Conservation (phyloP, 192 early-diverging fungal genomes). For the Phlyctochytrium arcticum region DNA sequence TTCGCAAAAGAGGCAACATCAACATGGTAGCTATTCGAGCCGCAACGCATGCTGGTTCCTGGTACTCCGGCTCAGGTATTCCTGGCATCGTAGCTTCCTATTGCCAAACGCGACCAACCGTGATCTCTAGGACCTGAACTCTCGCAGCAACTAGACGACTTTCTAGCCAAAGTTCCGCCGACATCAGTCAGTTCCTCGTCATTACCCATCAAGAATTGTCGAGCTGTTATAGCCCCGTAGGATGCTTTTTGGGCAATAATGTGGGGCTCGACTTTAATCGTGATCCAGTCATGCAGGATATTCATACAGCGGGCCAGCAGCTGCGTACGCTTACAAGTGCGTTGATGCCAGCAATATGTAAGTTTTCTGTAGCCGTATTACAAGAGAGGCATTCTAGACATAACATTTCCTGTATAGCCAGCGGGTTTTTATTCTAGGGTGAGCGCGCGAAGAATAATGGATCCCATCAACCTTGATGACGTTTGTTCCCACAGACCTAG, state of each 20-base stretch:
- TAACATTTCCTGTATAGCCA: conserved; percentile 22
- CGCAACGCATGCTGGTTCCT: conserved; percentile 48
- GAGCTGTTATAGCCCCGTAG: conserved; percentile 79
- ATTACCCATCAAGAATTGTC: conserved; percentile 42
- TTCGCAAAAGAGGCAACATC: no score
- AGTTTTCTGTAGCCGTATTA: neutral
- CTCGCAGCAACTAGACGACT: conserved; percentile 45
- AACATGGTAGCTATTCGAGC: conserved; percentile 5
- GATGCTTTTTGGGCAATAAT: neutral
- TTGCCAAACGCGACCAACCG: no score
- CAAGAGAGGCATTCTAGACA: neutral
- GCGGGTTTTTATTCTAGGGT: conserved; percentile 86
- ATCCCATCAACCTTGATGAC: neutral
- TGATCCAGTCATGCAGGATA: conserved; percentile 81
- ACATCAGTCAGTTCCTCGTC: neutral
- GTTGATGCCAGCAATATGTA: conserved; percentile 58
- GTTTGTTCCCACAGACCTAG: conserved; percentile 54
- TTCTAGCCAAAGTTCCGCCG: conserved; percentile 49
- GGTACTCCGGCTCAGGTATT: conserved; percentile 32
- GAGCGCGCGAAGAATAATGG: neutral
- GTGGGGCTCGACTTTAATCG: neutral
- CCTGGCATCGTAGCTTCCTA: neutral
- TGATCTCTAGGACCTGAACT: conserved; percentile 37
- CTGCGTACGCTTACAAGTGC: conserved; percentile 82
- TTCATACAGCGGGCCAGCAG: conserved; percentile 83